Evolutionary conservation across 140 eudicot genomes (phyloP), one percentile per base, ranked within the genome.

Genomic region (Stevia rebaudiana): DNA sequence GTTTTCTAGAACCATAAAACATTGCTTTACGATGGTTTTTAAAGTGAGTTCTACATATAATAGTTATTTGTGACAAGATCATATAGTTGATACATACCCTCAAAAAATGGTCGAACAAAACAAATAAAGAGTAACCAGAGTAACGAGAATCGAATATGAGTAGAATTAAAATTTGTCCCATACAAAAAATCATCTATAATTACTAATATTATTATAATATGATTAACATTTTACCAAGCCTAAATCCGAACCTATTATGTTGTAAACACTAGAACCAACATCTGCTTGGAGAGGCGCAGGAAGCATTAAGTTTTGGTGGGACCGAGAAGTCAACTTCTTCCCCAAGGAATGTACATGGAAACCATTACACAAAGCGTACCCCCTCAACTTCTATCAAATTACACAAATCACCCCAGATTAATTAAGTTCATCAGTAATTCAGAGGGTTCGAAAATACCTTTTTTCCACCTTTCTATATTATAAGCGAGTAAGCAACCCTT

Each of bases 371-470:
- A 60, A 51, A 8, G 1, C 15, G 6, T 40, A 41, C 10, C 39
- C 59, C 64, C 37, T 49, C 40, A 3, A 40, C 44, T 61, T 24
- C 15, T 16, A 56, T 1, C 22, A 33, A 52, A 1, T 5, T 65
- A 65, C 55, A 55, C 19, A 56, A 65, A 23, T 11, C 11, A 13
- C 58, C 54, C 62, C 53, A 54, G 12, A 42, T 42, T 1, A 21
- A 3, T 24, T 22, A 47, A 33, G 30, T 79, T 61, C 78, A 79
- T 59, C 43, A 52, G 42, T 31, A 52, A 60, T 65, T 70, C 76
- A 77, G 76, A 74, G 55, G 83, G 79, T 77, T 83, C 83, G 63
- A 69, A 68, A 65, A 81, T 73, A 83, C 75, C 75, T 73, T 78
- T 74, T 71, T 84, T 69, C 72, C 74, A 77, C 47, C 61, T 78